Conservation (phyloP, 129 eudicot genomes). For the Flaveria ramosissima region DNA sequence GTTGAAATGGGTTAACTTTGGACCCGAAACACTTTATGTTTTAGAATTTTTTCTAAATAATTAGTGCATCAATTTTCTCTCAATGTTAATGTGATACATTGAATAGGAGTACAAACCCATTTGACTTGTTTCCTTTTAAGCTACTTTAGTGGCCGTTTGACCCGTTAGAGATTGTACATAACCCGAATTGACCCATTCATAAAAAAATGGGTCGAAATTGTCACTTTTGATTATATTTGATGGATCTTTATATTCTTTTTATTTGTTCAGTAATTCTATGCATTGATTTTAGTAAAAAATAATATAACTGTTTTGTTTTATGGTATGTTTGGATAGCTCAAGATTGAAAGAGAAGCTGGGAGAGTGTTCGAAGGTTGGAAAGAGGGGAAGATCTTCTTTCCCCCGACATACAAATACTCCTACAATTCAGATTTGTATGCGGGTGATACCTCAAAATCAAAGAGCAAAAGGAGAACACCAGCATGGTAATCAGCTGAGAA, state of each 20-base stretch:
- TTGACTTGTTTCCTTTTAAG: neutral
- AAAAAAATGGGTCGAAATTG: too few species aligned
- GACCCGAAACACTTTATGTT: neutral
- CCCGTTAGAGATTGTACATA: neutral
- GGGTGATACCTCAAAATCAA: conserved; percentile 51
- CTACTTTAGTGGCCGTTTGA: neutral
- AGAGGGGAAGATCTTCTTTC: conserved; percentile 62
- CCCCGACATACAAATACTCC: conserved; percentile 64
- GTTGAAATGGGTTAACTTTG: neutral
- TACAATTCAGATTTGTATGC: conserved; percentile 54
- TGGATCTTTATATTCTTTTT: too few species aligned
- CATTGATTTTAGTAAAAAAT: neutral
- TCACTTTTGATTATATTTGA: too few species aligned
- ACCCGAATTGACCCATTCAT: too few species aligned
- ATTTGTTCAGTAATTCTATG: neutral
- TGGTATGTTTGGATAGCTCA: conserved; percentile 43
- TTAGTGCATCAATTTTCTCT: neutral
- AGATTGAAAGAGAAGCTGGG: conserved; percentile 64
- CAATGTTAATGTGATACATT: neutral
- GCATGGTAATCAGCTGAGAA: conserved; percentile 49
- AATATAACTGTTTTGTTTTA: neutral
- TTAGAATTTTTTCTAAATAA: neutral
- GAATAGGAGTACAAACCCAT: neutral
- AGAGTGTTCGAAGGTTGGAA: conserved; percentile 59
- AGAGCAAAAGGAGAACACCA: conserved; percentile 69